Evolutionary conservation across 2,329 filamentous ascomycete genomes (phyloP).

Genomic region (Diplodia seriata): DNA sequence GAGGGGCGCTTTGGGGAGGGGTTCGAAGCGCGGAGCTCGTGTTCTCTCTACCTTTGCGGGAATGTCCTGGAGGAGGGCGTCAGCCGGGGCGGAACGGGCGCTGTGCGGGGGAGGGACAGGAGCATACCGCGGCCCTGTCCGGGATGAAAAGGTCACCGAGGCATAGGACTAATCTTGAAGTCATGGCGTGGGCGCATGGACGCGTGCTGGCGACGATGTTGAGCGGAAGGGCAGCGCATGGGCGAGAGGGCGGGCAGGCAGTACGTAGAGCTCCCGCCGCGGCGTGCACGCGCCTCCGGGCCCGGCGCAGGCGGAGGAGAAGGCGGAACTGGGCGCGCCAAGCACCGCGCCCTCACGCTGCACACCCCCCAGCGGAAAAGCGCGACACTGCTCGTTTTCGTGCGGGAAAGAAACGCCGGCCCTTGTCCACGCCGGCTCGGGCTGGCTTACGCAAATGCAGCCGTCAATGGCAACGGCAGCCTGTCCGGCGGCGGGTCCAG

Average conservation of each 20-base stretch:
- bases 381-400: not conserved
- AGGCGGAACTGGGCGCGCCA: constrained; percentile 5
- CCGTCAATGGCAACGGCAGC: constrained; percentile 20
- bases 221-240: not conserved
- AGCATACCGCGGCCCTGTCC: constrained; percentile 50
- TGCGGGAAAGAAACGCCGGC: not conserved
- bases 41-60: constrained; percentile 47
- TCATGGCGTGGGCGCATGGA: constrained; percentile 42
- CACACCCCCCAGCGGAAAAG: not conserved
- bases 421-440: not conserved
- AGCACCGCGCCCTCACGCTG: constrained; percentile 6
- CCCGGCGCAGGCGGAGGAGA: constrained; percentile 1
- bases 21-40: constrained; percentile 11
- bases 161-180: constrained; percentile 51
- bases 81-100: constrained; percentile 38
- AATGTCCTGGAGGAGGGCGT: constrained; percentile 51
- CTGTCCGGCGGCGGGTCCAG: constrained; percentile 3
- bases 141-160: constrained; percentile 54
- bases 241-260: not conserved
- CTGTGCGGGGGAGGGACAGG: constrained; percentile 34
- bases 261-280: constrained; percentile 8
- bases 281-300: constrained; percentile 23
- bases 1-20: not conserved
- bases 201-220: constrained; percentile 10
- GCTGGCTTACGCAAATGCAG: not conserved